These are phyloP conservation scores for Exserohilum rostratum DNA, from an alignment of 2,329 filamentous ascomycete species.

Conservation along the genomic window DNA sequence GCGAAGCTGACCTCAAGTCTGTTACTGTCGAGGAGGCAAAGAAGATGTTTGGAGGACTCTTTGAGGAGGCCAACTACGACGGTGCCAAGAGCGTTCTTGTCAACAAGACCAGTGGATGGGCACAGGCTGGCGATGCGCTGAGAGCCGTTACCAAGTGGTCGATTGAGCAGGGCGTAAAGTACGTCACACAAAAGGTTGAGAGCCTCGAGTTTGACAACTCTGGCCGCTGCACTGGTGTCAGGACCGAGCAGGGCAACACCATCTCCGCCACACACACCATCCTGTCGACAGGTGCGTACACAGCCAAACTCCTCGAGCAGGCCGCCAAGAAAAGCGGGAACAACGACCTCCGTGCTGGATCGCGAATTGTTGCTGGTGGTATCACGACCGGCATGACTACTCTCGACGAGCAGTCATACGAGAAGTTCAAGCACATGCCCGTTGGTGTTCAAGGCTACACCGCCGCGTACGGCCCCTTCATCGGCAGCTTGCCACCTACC, in stretches of 20 bases:
- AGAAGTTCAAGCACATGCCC: slow-evolving; percentile 42
- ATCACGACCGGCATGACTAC: slow-evolving; percentile 57
- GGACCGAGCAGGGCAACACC: slow-evolving; percentile 43
- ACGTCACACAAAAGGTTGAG: slow-evolving; percentile 60
- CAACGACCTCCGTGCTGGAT: slow-evolving; percentile 59
- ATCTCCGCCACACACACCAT: slow-evolving; percentile 37
- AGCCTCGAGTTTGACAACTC: slow-evolving; percentile 56
- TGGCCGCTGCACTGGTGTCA: slow-evolving; percentile 50
- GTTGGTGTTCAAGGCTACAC: slow-evolving; percentile 42
- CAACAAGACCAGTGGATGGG: slow-evolving; percentile 68
- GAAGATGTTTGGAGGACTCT: slow-evolving; percentile 63
- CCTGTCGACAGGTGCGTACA: slow-evolving; percentile 52
- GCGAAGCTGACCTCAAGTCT: slow-evolving; percentile 54
- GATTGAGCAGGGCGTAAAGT: slow-evolving; percentile 64
- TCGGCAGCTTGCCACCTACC: slow-evolving; percentile 41
- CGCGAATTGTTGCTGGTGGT: slow-evolving; percentile 63
- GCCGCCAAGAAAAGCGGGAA: slow-evolving; percentile 55
- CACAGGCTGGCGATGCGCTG: slow-evolving; percentile 65
- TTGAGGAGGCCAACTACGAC: slow-evolving; percentile 65
- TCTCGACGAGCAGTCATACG: slow-evolving; percentile 44
- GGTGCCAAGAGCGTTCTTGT: slow-evolving; percentile 65
- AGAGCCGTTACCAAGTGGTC: slow-evolving; percentile 60
- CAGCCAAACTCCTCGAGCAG: slow-evolving; percentile 54
- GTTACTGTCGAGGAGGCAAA: slow-evolving; percentile 59
- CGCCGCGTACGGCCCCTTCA: slow-evolving; percentile 38